phyloP scores from a whole-genome alignment of 2,329 filamentous ascomycete genomes.

The Aureobasidium uvarum region DNA sequence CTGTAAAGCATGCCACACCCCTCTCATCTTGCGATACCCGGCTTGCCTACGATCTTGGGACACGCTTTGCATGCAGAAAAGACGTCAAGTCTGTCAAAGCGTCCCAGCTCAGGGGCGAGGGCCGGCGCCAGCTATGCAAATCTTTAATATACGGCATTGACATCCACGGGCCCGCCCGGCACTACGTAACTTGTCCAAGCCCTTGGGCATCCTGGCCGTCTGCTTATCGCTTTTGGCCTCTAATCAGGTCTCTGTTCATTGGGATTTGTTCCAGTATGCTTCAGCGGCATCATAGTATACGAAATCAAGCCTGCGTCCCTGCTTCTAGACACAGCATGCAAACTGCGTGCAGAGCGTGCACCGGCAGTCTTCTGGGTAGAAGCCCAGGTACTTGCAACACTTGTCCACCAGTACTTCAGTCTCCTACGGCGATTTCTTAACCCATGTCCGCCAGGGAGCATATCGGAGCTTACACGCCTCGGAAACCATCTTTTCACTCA shows the following conservation, averaged over 20 bases:
- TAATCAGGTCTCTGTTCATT: not conserved
- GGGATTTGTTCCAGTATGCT: not conserved
- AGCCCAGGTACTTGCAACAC: not conserved
- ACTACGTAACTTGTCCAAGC: not conserved
- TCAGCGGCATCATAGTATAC: not conserved
- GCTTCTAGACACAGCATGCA: not conserved
- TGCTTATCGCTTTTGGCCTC: not conserved
- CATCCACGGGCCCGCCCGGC: conserved; percentile 12
- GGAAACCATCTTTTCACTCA: not conserved
- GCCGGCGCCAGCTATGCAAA: conserved; percentile 8
- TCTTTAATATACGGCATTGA: conserved; percentile 20
- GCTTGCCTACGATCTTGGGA: not conserved
- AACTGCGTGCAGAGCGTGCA: not conserved
- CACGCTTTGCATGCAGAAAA: conserved; percentile 7
- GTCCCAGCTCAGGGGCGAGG: conserved; percentile 10
- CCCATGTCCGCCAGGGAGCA: not conserved
- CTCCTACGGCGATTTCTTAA: not conserved
- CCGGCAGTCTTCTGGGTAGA: not conserved
- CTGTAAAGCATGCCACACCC: not conserved
- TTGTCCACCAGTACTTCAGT: not conserved
- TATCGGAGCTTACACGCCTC: not conserved
- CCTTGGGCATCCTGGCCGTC: not conserved
- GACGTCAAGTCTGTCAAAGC: conserved; percentile 20
- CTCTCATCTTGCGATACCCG: not conserved
- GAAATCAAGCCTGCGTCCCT: not conserved